Evolutionary conservation across 164 flowering plant species (phyloP), one percentile per base, ranked within the genome.

Genomic region (Platanus orientalis): DNA sequence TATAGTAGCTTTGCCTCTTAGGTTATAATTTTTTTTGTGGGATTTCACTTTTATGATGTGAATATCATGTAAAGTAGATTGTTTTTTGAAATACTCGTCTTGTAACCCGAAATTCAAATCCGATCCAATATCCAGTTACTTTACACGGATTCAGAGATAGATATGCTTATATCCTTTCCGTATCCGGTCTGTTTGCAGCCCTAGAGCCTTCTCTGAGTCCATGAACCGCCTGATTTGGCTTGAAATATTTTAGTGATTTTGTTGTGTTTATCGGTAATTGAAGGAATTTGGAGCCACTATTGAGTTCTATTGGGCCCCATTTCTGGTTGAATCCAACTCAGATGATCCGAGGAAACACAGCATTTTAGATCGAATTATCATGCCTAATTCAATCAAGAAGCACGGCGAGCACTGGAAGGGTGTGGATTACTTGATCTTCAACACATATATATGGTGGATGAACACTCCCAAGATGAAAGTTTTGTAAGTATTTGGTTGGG

Each of bases 371-470:
- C 78, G 97, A 1, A 83, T 95, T 54, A 84, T 95, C 64, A 88
- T 85, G 92, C 97, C 97, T 0, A 87, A 84, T 57, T 88, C 97
- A 7, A 88, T 92, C 63, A 16, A 76, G 7, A 87, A 85, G 69
- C 99, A 95, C 32, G 98, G 90, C 1, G 63, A 57, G 13, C 72
- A 87, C 28, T 95, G 99, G 99, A 87, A 80, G 72, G 75, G 68
- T 34, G 96, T 84, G 3, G 97, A 92, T 66, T 90, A 69, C 71
- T 81, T 95, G 54, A 65, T 95, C 65, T 95, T 95, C 67, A 95
- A 95, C 69, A 88, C 97, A 0, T 95, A 95, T 71, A 88, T 95
- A 6, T 95, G 99, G 98, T 95, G 99, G 99, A 91, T 95, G 97
- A 95, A 95, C 83, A 85, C 96, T 58, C 54, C 61, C 74, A 56